Base-by-base conservation (phyloP, 164 flowering plant species). In the Dillenia suffruticosa region DNA sequence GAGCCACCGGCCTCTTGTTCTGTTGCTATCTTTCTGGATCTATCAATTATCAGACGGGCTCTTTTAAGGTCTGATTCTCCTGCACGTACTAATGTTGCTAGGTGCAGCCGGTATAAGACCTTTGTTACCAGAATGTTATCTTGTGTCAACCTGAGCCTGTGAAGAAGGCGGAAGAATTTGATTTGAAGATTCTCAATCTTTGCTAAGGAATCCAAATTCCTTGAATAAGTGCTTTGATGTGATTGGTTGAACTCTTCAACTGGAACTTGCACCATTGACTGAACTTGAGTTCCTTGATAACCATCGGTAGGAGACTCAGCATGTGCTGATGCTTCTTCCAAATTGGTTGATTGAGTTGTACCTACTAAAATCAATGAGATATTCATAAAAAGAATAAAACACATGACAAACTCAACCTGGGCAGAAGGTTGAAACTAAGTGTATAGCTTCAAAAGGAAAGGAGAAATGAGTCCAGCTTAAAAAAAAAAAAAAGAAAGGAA, bases 31-130 rank as follows among this genome's bases (percentile, higher is more conserved):
- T 70, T 76, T 67, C 73, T 83, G 63, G 82, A 80, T 70, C 70
- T 84, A 54, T 77, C 80, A 59, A 61, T 72, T 53, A 64, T 75
- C 7, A 80, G 75, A 61, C 72, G 75, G 52, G 81, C 66, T 68
- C 76, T 82, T 73, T 81, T 79, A 47, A 83, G 58, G 72, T 86
- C 88, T 14, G 89, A 75, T 61, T 85, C 96, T 68, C 86, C 90
- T 13, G 84, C 83, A 61, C 82, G 76, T 68, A 95, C 81, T 66
- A 85, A 63, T 58, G 82, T 78, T 44, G 99, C 97, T 6, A 92
- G 72, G 49, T 90, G 94, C 16, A 95, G 63, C 49, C 97, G 88
- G 60, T 92, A 88, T 15, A 90, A 72, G 49, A 95, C 97, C 72
- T 88, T 87, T 51, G 85, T 77, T 67, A 86, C 96, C 61, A 90